Conservation (phyloP, 2,329 filamentous ascomycete species). For the Stachybotrys elegans region DNA sequence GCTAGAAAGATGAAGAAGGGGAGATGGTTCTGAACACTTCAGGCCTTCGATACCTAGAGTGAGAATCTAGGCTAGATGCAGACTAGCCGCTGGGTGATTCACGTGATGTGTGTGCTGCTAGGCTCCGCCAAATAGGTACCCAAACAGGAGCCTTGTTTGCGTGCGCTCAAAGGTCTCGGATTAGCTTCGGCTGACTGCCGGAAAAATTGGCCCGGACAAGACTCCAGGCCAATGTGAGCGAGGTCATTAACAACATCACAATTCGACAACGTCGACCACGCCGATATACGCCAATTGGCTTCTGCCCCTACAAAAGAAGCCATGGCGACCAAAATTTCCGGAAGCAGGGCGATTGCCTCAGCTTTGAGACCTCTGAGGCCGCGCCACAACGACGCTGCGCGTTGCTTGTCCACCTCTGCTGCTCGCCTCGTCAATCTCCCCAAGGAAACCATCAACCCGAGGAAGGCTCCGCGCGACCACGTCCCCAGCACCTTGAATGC, state of each 20-base stretch:
- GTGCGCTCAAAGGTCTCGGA: no score
- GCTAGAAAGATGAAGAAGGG: constrained; percentile 14
- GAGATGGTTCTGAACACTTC: constrained; percentile 10
- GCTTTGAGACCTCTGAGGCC: constrained; percentile 49
- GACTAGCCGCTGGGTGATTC: constrained; percentile 1
- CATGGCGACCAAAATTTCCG: constrained; percentile 58
- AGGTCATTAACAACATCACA: constrained; percentile 25
- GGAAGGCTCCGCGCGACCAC: constrained; percentile 54
- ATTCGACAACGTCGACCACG: no score
- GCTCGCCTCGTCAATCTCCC: constrained; percentile 48
- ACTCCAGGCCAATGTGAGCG: constrained; percentile 20
- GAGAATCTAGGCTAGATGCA: no score
- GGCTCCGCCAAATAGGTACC: background rate
- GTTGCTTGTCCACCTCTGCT: constrained; percentile 47
- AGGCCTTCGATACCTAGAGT: constrained; percentile 14
- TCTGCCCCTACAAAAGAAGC: constrained; percentile 26
- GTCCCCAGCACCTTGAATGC: constrained; percentile 65
- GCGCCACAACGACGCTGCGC: constrained; percentile 34
- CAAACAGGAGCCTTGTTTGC: no score
- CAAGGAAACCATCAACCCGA: constrained; percentile 61
- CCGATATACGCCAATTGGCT: constrained; percentile 43
- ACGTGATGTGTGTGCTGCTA: constrained; percentile 8
- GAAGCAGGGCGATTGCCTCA: constrained; percentile 51
- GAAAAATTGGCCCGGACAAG: no score
- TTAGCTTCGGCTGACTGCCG: no score